Evolutionary conservation across 805 yeast species (phyloP).

Genomic region (Yarrowia hollandica): DNA sequence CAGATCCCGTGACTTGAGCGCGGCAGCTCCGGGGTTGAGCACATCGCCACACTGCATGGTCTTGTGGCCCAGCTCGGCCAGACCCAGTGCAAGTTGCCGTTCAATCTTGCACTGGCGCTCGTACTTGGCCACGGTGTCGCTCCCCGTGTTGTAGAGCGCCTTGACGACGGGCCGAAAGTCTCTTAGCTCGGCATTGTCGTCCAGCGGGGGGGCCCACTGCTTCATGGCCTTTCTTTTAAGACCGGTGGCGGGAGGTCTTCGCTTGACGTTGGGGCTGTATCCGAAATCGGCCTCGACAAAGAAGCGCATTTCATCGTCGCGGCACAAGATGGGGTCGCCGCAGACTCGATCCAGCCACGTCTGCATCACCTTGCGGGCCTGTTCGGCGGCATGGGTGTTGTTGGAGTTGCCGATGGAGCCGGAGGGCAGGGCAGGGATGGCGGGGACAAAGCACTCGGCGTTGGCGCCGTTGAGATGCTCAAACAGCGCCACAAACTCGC

Average conservation of each 20-base stretch:
- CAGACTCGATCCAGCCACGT: constrained; percentile 81
- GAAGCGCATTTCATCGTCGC: constrained; percentile 84
- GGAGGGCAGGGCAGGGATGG: constrained; percentile 67
- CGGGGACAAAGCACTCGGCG: constrained; percentile 90
- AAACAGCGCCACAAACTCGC: constrained; percentile 74
- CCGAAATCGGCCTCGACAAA: constrained; percentile 79
- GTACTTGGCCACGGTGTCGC: constrained; percentile 53
- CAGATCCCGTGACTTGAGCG: constrained; percentile 45
- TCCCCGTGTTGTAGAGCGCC: constrained; percentile 60
- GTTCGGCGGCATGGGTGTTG: constrained; percentile 49
- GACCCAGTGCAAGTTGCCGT: constrained; percentile 54
- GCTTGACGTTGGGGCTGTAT: constrained; percentile 60
- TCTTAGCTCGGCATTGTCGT: constrained; percentile 76
- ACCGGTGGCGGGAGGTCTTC: constrained; percentile 75
- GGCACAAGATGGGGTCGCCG: constrained; percentile 71
- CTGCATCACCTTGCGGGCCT: constrained; percentile 68
- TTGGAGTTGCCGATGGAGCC: constrained; percentile 76
- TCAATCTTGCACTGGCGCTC: constrained; percentile 54
- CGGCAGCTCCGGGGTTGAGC: constrained; percentile 34
- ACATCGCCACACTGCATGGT: constrained; percentile 33
- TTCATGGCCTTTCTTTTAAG: constrained; percentile 84
- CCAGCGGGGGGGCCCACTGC: constrained; percentile 89
- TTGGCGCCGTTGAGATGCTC: constrained; percentile 76
- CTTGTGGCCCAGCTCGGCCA: constrained; percentile 52
- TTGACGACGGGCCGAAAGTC: constrained; percentile 86